Evolutionary conservation across 208 protist species (phyloP), one percentile per base, ranked within the genome.

Genomic region (Trypanosoma scelopori): DNA sequence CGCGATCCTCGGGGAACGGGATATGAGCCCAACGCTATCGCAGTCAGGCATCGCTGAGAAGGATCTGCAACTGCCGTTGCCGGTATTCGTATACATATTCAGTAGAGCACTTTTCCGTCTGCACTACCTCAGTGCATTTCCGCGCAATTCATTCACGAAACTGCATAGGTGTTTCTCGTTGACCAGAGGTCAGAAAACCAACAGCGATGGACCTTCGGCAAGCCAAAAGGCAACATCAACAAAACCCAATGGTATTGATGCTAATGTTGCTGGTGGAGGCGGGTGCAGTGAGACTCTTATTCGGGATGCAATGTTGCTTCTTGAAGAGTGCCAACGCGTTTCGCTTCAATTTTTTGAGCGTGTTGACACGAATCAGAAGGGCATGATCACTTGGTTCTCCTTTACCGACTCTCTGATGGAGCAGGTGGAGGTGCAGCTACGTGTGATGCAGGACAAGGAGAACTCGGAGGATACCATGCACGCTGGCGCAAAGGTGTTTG

Each of bases 381-480:
- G 86, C 23, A 56, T 46, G 25, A 78, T 93, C 53, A 74, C 55
- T 18, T 93, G 86, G 86, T 81, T 78, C 27, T 57, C 66, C 51
- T 82, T 93, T 67, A 90, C 80, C 5, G 83, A 84, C 35, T 72
- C 79, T 46, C 73, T 93, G 20, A 88, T 87, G 42, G 86, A 93
- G 66, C 78, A 82, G 47, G 83, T 85, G 3, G 86, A 90, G 48
- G 81, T 87, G 3, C 69, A 78, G 45, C 81, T 88, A 69, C 83
- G 86, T 45, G 65, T 76, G 27, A 75, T 77, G 45, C 57, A 66
- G 55, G 76, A 73, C 30, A 71, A 85, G 49, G 78, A 87, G n/a
- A 80, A 67, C 39, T 70, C 61, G 1, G 63, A 77, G 61, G 78
- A 76, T 35, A 63, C 47, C 45, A 48, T 39, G 12, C 64, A 51